Evolutionary conservation across 441 rosid species (phyloP), one percentile per base, ranked within the genome.

Genomic region (Kokia cookei): DNA sequence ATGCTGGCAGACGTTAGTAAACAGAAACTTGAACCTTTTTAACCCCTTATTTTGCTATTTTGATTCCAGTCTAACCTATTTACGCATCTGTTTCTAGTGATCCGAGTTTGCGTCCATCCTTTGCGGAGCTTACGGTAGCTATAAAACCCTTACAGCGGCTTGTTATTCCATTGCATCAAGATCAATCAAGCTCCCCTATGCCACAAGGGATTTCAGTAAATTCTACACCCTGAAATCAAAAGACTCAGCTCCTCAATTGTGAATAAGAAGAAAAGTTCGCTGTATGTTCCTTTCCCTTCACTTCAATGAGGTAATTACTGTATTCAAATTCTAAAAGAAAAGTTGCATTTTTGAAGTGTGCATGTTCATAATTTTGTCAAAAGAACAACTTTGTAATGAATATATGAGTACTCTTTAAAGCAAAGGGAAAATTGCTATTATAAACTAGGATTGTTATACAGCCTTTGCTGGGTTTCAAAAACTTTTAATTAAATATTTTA

Each of bases 1-100:
- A 84, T 96, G 99, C 77, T 96, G 99, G 98, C 99, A 92, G 78
- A 90, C 86, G 98, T 92, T 84, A 89, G 90, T 17, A 63, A 68
- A 75, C 42, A 29, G 19, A 62, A 29, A 48, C 47, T 57, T 2
- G 22, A 70, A 50, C 12, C 8, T 37, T 55, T 55, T 2, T 55
- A 55, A 60, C 64, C 29, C 64, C 19, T 60, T 15, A 1, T 53
- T 32, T 47, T 1, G 9, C 9, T 2, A 29, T 48, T 27, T 40
- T 24, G 22, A 27, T 65, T 32, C 58, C 48, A 15, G 35, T 59
- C 48, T 71, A 62, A 66, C 26, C 69, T 50, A 73, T 59, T 40
- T 35, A 9, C 68, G 4, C 71, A 15, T 35, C 76, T 75, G n/a
- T 62, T 74, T 73, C 51, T 88, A 96, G 98, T 51, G 99, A 96